Evolutionary conservation across 2,329 filamentous ascomycete species (phyloP), one percentile per base, ranked within the genome.

Genomic region (Hymenoscyphus fraxineus): DNA sequence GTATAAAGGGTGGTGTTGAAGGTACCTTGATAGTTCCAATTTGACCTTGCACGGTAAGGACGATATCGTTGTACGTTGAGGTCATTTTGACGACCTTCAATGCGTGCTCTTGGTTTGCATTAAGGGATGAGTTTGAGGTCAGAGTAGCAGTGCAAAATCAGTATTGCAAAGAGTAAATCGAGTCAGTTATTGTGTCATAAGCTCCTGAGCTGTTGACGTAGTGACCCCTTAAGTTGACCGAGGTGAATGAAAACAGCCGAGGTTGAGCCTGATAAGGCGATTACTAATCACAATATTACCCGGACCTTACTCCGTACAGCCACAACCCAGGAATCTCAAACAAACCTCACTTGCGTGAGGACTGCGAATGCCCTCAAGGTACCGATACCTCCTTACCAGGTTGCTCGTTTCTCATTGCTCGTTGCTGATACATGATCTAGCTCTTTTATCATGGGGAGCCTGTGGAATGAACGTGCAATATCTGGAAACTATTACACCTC

Each of bases 1-100:
- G 12, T n/a, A 22, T 7, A 6, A n/a, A 6, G 27, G n/a, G 31
- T 22, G 10, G n/a, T 6, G 10, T 16, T n/a, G 32, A 10, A 12
- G 19, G 13, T 40, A 77, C 78, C 69, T 77, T 80, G 66, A 81
- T 80, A 22, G 78, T 77, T 0, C 79, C 79, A 63, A 80, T 79
- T 67, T 78, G 71, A 7, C 75, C 76, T 61, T 73, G 76, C 66
- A 80, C 75, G 63, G 77, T 76, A 44, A 79, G 75, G 60, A 78
- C 76, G 57, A 80, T 77, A 65, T 80, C 78, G 13, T 73, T 69
- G 66, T 79, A 80, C 58, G 70, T 68, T 27, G 57, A 57, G 19
- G 19, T 9, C 47, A 54, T 54, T 54, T 27, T 27, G 47, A 54
- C n/a, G n/a, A 7, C 3, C 10, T 22, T 35, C 2, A 35, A 35